These are phyloP conservation scores for Magnusiomyces magnusii DNA, from an alignment of 1,139 yeast genomes.

Conservation along the genomic window DNA sequence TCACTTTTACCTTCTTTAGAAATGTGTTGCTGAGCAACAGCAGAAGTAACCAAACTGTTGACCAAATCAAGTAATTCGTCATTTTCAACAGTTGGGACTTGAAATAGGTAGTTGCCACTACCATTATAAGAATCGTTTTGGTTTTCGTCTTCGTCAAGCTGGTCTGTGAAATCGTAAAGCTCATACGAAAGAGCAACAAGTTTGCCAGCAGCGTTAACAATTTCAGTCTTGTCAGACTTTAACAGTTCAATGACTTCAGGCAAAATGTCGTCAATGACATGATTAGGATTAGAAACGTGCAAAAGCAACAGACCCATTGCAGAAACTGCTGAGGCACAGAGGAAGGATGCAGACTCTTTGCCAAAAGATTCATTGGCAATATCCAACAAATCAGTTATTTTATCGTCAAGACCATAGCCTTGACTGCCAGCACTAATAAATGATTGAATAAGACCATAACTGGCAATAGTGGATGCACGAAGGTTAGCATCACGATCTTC, in stretches of 20 bases:
- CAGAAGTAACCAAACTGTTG: constrained; percentile 26
- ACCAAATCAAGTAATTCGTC: constrained; percentile 40
- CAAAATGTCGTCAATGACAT: constrained; percentile 27
- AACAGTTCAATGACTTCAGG: constrained; percentile 28
- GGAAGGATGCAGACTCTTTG: constrained; percentile 23
- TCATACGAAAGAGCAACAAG: constrained; percentile 58
- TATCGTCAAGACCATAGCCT: constrained; percentile 31
- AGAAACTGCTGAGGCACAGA: constrained; percentile 29
- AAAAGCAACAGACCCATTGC: constrained; percentile 29
- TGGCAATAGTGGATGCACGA: constrained; percentile 25
- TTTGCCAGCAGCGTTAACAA: constrained; percentile 47
- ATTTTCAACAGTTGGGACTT: constrained; percentile 54
- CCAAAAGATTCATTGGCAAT: constrained; percentile 27
- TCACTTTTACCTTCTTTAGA: constrained; percentile 53
- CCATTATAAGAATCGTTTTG: constrained; percentile 33
- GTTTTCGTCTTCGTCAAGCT: constrained; percentile 34
- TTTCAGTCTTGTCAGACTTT: constrained; percentile 21
- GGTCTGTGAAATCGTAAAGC: constrained; percentile 41
- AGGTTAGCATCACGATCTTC: constrained; percentile 18
- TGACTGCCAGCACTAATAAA: constrained; percentile 32
- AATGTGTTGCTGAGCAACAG: constrained; percentile 47
- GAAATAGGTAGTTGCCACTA: constrained; percentile 23
- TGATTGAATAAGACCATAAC: constrained; percentile 30
- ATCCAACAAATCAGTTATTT: constrained; percentile 25
- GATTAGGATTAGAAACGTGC: constrained; percentile 19